Evolutionary conservation across 73 alveolate species (phyloP), one percentile per base, ranked within the genome.

Genomic region (Paramecium tetraurelia): DNA sequence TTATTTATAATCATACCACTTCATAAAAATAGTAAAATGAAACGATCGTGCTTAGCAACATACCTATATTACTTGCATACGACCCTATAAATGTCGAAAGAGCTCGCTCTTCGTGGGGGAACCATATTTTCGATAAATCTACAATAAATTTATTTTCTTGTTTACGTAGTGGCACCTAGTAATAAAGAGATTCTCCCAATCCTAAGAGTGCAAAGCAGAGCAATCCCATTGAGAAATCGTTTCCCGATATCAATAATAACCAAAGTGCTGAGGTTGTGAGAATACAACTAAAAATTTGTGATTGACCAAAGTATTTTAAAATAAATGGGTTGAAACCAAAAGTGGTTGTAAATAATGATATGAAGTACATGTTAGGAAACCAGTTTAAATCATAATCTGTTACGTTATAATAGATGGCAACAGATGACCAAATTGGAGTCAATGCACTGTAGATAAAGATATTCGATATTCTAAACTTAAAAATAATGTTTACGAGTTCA

Each of bases 391-490:
- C 46, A 38, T 75, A 35, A 38, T 35, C 33, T 29, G 87, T 38
- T 5, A 38, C 59, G 10, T 75, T 75, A 38, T 75, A 75, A 41
- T 75, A 75, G 11, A 9, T 38, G 16, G 87, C 87, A 38, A 41
- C 87, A 35, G 68, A 38, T 12, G 87, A 75, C 87, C 87, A 75
- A 35, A 75, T 75, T 38, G 87, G 87, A 2, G 59, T 14, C 9
- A 63, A 31, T 31, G 84, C 84, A 12, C 50, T 63, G 84, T 22
- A 63, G 50, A 63, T 63, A 63, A 63, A 63, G 22, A 63, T 33
- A 33, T 63, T 63, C 1, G 84, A 31, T 4, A 63, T 63, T 33
- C 84, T 63, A 63, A 63, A 0, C 1, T 27, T 11, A 22, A 33
- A 31, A 14, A 63, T 53, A 33, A 63, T 16, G 2, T 3, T 63